These are phyloP conservation scores for Fusarium phyllophilum DNA, from an alignment of 2,329 filamentous ascomycete species.

Conservation along the genomic window DNA sequence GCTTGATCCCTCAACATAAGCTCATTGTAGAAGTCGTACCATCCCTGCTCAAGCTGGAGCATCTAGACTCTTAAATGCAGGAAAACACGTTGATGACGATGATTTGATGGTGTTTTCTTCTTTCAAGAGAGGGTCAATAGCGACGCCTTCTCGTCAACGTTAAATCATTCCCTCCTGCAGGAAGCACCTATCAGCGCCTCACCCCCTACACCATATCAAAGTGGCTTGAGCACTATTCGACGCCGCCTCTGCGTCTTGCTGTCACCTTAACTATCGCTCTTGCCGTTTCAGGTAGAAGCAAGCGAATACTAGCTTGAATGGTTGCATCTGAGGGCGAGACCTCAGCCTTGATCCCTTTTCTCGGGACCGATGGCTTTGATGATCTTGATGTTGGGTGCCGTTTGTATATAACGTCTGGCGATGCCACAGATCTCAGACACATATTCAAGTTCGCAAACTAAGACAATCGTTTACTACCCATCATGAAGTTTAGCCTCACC, in stretches of 20 bases:
- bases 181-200: conserved; percentile 1
- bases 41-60: not conserved
- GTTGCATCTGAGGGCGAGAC: not conserved
- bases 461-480: not conserved
- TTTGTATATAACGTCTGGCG: not conserved
- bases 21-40: not conserved
- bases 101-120: not conserved
- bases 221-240: conserved; percentile 12
- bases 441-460: not conserved
- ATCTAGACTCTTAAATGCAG: not conserved
- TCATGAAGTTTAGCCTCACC: conserved; percentile 24
- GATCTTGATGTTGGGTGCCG: not conserved
- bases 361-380: not conserved
- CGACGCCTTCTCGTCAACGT: conserved; percentile 8
- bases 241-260: not conserved
- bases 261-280: not conserved
- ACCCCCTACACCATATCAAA: conserved; percentile 1
- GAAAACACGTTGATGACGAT: not conserved
- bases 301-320: conserved; percentile 1
- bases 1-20: not conserved
- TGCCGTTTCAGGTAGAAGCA: conserved; percentile 9
- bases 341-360: not conserved
- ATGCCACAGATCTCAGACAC: not conserved
- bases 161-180: not conserved
- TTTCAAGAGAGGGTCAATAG: too few relatives aligned